Evolutionary conservation across 2,329 filamentous ascomycete species (phyloP).

Genomic region (Thelonectria olida): DNA sequence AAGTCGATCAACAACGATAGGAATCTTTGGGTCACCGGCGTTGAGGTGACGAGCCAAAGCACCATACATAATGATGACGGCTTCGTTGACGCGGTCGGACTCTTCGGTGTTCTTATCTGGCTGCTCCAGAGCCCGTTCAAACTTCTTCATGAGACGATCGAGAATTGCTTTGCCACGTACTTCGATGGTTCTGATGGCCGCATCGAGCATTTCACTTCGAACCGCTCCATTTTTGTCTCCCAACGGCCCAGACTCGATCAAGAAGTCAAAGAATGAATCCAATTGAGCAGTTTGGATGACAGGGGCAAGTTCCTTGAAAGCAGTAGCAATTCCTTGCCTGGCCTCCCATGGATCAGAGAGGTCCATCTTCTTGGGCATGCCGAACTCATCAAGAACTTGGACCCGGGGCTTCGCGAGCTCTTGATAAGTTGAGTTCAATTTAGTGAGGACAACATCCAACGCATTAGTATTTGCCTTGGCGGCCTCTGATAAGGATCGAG

Average conservation of each 20-base stretch:
- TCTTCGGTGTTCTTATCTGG: conserved; percentile 83
- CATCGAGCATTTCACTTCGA: conserved; percentile 89
- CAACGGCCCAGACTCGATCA: conserved; percentile 88
- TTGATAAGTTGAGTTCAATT: conserved; percentile 76
- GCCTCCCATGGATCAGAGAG: conserved; percentile 90
- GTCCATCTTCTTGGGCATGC: conserved; percentile 92
- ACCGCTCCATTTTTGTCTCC: conserved; percentile 82
- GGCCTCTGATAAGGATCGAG: conserved; percentile 81
- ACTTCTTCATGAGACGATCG: conserved; percentile 90
- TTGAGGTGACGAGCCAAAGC: conserved; percentile 89
- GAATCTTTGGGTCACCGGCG: conserved; percentile 85
- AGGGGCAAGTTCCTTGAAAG: conserved; percentile 83
- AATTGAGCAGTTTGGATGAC: conserved; percentile 75
- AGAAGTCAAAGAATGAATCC: conserved; percentile 81
- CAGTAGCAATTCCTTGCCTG: conserved; percentile 86
- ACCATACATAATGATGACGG: conserved; percentile 96
- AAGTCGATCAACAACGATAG: conserved; percentile 86
- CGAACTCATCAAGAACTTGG: conserved; percentile 89
- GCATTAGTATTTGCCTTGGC: conserved; percentile 68
- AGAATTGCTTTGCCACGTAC: conserved; percentile 83
- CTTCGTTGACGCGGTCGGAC: conserved; percentile 92
- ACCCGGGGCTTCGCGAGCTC: conserved; percentile 84
- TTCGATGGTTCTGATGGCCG: conserved; percentile 83
- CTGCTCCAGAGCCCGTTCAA: conserved; percentile 87
- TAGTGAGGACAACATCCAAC: conserved; percentile 69